These are phyloP conservation scores for Suillus alpinus DNA, from an alignment of 768 basidiomycete species.

Conservation along the genomic window DNA sequence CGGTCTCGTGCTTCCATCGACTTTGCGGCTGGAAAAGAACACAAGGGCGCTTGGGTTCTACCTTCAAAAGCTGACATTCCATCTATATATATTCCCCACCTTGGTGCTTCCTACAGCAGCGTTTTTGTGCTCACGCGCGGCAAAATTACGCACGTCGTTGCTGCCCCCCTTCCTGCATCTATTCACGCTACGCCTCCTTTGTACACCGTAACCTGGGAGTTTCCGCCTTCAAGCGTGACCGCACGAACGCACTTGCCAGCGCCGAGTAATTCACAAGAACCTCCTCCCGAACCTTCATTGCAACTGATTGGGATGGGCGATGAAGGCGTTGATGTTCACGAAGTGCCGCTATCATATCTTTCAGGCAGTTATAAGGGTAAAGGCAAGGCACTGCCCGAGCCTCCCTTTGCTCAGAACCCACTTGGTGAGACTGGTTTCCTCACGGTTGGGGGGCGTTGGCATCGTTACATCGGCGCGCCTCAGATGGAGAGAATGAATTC, in stretches of 20 bases:
- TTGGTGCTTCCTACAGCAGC: slow-evolving; percentile 30
- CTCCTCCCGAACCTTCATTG: slow-evolving; percentile 41
- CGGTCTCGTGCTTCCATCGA: slow-evolving; percentile 46
- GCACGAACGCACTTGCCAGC: slow-evolving; percentile 47
- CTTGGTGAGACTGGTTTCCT: slow-evolving; percentile 58
- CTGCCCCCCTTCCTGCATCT: slow-evolving; percentile 62
- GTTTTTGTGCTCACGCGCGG: slow-evolving; percentile 71
- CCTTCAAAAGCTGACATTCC: slow-evolving; percentile 25
- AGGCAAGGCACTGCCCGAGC: slow-evolving; percentile 45
- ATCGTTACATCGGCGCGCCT: slow-evolving; percentile 30
- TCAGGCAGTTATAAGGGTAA: slow-evolving; percentile 32
- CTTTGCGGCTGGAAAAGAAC: slow-evolving; percentile 38
- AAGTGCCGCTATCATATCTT: slow-evolving; percentile 55
- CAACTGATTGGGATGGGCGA: slow-evolving; percentile 72
- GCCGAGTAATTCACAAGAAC: slow-evolving; percentile 11
- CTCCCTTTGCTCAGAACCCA: slow-evolving; percentile 55
- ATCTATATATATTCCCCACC: slow-evolving; percentile 15
- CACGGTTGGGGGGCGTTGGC: slow-evolving; percentile 47
- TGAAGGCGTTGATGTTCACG: slow-evolving; percentile 72
- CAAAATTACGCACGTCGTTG: slow-evolving; percentile 62
- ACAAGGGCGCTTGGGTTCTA: slow-evolving; percentile 24
- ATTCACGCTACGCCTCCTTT: slow-evolving; percentile 49
- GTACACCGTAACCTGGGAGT: slow-evolving; percentile 55
- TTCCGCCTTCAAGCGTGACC: slow-evolving; percentile 50
- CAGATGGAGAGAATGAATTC: slow-evolving; percentile 44